phyloP scores from a whole-genome alignment of 345 rosid species.

The Eucalyptus erythrocorys region DNA sequence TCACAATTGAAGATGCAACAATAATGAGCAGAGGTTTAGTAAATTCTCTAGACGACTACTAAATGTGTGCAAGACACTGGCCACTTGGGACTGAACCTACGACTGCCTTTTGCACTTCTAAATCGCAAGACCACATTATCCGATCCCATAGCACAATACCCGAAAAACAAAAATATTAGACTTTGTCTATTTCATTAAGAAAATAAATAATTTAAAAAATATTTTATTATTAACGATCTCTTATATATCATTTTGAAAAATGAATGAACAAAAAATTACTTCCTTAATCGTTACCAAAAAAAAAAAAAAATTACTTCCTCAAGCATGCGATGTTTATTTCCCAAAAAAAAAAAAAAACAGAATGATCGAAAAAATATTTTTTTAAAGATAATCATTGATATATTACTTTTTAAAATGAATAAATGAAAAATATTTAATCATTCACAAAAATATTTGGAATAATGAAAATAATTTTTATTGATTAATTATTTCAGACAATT shows the following conservation, averaged over 20 bases:
- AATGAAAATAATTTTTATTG: too few species aligned
- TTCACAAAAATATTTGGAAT: neutral
- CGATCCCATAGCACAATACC: neutral
- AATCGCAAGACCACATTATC: neutral
- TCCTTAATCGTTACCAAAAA: too few species aligned
- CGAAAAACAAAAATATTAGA: neutral
- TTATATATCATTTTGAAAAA: neutral
- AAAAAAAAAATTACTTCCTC: too few species aligned
- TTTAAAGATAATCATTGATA: neutral
- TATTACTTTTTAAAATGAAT: neutral
- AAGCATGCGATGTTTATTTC: neutral
- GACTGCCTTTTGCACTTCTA: neutral
- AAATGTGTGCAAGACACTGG: neutral
- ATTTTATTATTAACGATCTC: neutral
- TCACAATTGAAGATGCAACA: neutral
- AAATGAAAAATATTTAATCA: neutral
- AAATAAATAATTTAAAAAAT: too few species aligned
- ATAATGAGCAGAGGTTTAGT: neutral
- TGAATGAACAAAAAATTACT: neutral
- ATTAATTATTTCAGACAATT: too few species aligned
- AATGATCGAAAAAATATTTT: neutral
- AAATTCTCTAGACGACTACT: neutral
- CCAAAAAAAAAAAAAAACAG: too few species aligned
- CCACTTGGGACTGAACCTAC: neutral
- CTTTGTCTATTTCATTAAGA: neutral